Percentiles rank a stretch among this genome's conserved stretches.
phyloP scores from a whole-genome alignment of 2,329 filamentous ascomycete genomes.

The Polychaeton citri region DNA sequence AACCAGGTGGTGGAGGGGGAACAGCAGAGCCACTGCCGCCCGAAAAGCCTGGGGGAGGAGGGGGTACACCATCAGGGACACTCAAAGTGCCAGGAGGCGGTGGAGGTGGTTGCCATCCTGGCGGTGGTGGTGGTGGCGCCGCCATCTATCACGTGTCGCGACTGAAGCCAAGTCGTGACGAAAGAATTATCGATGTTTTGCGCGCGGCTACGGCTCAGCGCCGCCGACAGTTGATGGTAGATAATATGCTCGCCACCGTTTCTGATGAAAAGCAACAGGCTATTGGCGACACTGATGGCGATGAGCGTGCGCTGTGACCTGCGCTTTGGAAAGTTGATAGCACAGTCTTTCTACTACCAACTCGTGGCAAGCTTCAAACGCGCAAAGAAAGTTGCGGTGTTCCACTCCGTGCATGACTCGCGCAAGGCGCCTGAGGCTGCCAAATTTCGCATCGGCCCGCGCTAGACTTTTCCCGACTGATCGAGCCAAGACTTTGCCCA shows the following conservation, averaged over 20 bases:
- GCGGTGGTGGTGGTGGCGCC: not conserved
- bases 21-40: slow-evolving; percentile 34
- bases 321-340: slow-evolving; percentile 12
- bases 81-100: slow-evolving; percentile 40
- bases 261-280: not conserved
- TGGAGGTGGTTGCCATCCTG: slow-evolving; percentile 30
- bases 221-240: slow-evolving; percentile 5
- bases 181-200: no score
- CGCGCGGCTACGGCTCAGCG: slow-evolving; percentile 10
- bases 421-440: no score
- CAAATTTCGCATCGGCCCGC: not conserved
- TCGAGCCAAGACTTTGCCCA: not conserved
- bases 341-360: not conserved
- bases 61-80: slow-evolving; percentile 44
- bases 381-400: not conserved
- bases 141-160: no score
- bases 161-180: no score
- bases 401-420: not conserved
- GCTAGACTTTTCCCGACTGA: no score
- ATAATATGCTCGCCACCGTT: slow-evolving; percentile 1
- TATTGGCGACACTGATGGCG: not conserved
- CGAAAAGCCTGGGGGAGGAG: slow-evolving; percentile 33
- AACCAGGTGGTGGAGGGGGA: slow-evolving; percentile 68
- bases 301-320: slow-evolving; percentile 17
- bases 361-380: not conserved